Evolutionary conservation across 345 rosid species (phyloP), one percentile per base, ranked within the genome.

Genomic region (Aegle marmelos): DNA sequence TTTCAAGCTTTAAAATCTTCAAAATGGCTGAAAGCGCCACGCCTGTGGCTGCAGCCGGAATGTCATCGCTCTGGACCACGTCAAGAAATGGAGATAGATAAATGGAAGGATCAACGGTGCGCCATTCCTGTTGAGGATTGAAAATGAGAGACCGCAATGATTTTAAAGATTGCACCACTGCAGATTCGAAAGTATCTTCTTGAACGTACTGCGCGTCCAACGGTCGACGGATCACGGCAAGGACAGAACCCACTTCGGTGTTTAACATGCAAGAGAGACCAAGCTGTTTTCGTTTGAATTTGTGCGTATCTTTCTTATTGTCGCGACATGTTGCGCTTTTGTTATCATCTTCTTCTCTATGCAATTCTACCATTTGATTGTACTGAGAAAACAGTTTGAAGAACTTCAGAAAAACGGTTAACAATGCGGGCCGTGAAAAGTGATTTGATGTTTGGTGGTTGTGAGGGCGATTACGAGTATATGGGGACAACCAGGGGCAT

Each of bases 101-200:
- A 69, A 92, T 83, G 27, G 92, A 87, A 13, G 99, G 99, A 83
- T 93, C 97, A 3, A 91, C 83, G 57, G 86, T 80, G 0, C 89
- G 87, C 98, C 98, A 95, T 50, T 92, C 92, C 53, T 95, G 97
- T 33, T 89, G 98, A 21, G 99, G 99, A 79, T 90, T 95, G 88
- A 95, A 95, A 39, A 95, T 90, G 67, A 92, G 85, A 11, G 92
- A 84, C 22, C 99, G 89, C 1, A 95, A 78, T 5, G 99, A 91
- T 82, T 92, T 95, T 1, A 95, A 59, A 65, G 98, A 90, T 28
- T 93, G 94, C 64, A 87, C 83, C 21, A 88, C 73, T 25, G 83
- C 72, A 71, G 92, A 77, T 76, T 95, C 97, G 64, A 62, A 73
- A 22, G 69, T 61, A 24, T 92, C 91, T 21, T 92, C 97, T 41